Evolutionary conservation across 441 rosid species (phyloP).

Genomic region (Erodium moschatum): DNA sequence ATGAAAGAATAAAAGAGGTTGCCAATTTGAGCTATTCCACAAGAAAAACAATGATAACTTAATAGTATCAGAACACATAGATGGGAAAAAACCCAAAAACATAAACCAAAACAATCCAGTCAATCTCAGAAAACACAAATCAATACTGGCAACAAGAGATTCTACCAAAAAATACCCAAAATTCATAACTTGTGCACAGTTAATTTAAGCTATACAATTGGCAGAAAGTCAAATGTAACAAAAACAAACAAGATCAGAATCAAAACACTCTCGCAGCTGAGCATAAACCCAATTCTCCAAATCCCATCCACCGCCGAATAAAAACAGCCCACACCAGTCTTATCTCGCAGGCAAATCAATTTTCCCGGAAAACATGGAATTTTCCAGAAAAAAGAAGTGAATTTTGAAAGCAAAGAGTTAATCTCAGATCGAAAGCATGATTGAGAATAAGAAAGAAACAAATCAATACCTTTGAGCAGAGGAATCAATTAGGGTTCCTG

Average conservation of each 20-base stretch:
- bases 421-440: neutral
- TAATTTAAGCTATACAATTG: neutral
- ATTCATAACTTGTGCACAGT: neutral
- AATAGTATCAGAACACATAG: neutral
- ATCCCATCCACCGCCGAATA: neutral
- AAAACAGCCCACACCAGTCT: neutral
- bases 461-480: neutral
- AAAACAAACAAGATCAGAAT: neutral
- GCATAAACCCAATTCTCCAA: neutral
- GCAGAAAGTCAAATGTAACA: neutral
- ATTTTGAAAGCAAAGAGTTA: neutral
- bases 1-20: neutral
- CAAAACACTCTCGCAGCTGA: neutral
- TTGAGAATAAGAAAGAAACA: neutral
- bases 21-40: neutral
- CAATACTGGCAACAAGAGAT: neutral
- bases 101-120: neutral
- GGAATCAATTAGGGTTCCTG: constrained; percentile 2
- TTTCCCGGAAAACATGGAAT: neutral
- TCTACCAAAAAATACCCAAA: neutral
- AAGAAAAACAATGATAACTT: neutral
- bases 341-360: constrained; percentile 4
- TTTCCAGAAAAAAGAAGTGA: neutral
- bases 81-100: neutral
- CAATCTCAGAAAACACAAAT: neutral